phyloP scores from a whole-genome alignment of 192 early-diverging fungal species.

The Backusella australiensis region DNA sequence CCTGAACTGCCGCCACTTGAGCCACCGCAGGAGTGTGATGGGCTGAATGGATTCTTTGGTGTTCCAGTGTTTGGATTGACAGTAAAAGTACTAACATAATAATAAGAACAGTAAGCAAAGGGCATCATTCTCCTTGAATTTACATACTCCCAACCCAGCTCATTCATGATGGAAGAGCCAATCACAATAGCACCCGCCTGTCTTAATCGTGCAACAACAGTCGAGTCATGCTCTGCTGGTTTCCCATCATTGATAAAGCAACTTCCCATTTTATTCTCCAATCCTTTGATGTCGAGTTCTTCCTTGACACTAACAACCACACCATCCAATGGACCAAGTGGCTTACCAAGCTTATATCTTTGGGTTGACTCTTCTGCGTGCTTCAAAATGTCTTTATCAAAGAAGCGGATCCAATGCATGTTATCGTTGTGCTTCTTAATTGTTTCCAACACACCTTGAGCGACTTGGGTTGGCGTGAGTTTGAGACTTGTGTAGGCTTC shows the following conservation, averaged over 20 bases:
- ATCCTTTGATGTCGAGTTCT: slow-evolving; percentile 59
- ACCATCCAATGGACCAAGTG: slow-evolving; percentile 68
- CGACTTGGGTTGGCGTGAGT: slow-evolving; percentile 40
- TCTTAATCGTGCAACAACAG: slow-evolving; percentile 46
- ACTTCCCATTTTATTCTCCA: slow-evolving; percentile 57
- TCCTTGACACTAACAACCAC: slow-evolving; percentile 76
- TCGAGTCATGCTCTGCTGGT: slow-evolving; percentile 48
- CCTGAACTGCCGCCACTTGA: slow-evolving; percentile 67
- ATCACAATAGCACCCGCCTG: slow-evolving; percentile 62
- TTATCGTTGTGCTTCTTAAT: slow-evolving; percentile 19
- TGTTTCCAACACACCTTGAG: slow-evolving; percentile 24
- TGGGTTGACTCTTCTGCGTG: slow-evolving; percentile 56
- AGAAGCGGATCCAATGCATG: slow-evolving; percentile 23
- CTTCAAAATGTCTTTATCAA: slow-evolving; percentile 34
- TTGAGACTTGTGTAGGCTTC: slow-evolving; percentile 33
- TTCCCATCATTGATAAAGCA: slow-evolving; percentile 51
- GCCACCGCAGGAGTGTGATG: slow-evolving; percentile 62
- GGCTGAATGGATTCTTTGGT: slow-evolving; percentile 63
- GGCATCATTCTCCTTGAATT: background rate
- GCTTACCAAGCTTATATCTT: slow-evolving; percentile 45
- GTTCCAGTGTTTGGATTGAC: slow-evolving; percentile 59
- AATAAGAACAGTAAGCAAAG: slow-evolving; percentile 2
- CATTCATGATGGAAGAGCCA: slow-evolving; percentile 74
- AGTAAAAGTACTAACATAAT: slow-evolving; percentile 49
- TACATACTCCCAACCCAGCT: slow-evolving; percentile 59